Base-by-base conservation (phyloP, 139 green algal genomes). In the Haematococcus lacustris region DNA sequence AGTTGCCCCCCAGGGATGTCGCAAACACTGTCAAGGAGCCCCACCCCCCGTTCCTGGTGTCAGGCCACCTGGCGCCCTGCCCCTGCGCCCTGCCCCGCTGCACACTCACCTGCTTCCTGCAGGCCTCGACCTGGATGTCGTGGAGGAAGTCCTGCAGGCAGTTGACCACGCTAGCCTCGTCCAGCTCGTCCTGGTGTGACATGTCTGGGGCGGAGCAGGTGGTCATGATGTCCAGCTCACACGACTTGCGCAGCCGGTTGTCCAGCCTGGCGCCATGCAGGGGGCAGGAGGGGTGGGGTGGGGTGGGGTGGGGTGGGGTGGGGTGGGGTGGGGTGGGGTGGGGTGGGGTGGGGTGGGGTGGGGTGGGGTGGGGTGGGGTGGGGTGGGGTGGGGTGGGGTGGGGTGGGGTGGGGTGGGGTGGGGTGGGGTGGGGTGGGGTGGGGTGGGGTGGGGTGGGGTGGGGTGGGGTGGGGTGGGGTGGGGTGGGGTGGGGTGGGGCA, bases 201-300 rank as follows among this genome's bases (percentile, higher is more conserved):
- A 33, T 64, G 57, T 23, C 25, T 35, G 32, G 53, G 4, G 23
- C 53, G 32, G 21, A 63, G 17, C 85, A 90, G 51, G 85, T 80
- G 47, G 84, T 78, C 60, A 77, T 73, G 66, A 91, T 91, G 23
- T 88, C 80, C 1, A 70, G 73, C 39, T 85, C 66, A 38, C 87
- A 87, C 2, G 68, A 59, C 2, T 47, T 68, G n/a, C 80, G 73
- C 64, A 93, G 79, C 34, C 78, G 72, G 35, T 76, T 85, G 81
- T 95, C 87, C 33, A 95, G 80, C 2, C 83, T 68, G 78, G n/a
- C n/a, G n/a, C n/a, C n/a, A n/a, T n/a, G n/a, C n/a, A n/a, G n/a
- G n/a, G n/a, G n/a, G 47, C 47, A 57, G 21, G 21, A 21, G 13
- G 21, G 32, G 17, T 63, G 53, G 32, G 53, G 4, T 25, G 32